Percentiles rank a stretch among this genome's conserved stretches.
Evolutionary conservation across 768 basidiomycete genomes (phyloP).

Genomic region (Suillus plorans): DNA sequence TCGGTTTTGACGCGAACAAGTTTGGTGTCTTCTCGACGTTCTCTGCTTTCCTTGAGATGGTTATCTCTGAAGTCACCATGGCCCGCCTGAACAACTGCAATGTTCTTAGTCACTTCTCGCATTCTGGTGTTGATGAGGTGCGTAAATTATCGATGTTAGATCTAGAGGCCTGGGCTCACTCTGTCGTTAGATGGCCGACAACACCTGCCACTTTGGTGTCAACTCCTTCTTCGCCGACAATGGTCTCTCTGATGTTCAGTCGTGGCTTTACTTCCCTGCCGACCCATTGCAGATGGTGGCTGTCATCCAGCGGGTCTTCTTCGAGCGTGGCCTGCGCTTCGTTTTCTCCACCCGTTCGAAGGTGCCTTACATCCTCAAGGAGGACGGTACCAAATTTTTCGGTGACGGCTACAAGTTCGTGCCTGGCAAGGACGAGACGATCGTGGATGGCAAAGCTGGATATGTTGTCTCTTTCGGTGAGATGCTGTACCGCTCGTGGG

Average conservation of each 20-base stretch:
- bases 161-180: background rate
- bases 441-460: slow-evolving; percentile 73
- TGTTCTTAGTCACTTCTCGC: slow-evolving; percentile 86
- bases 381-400: slow-evolving; percentile 68
- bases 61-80: slow-evolving; percentile 88
- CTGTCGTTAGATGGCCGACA: slow-evolving; percentile 51
- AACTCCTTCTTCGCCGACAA: slow-evolving; percentile 91
- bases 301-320: slow-evolving; percentile 76
- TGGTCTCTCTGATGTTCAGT: slow-evolving; percentile 76
- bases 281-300: slow-evolving; percentile 81
- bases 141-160: slow-evolving; percentile 1
- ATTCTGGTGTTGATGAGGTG: slow-evolving; percentile 76
- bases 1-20: slow-evolving; percentile 80
- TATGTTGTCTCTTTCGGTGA: slow-evolving; percentile 87
- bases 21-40: slow-evolving; percentile 90
- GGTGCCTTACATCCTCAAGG: slow-evolving; percentile 82
- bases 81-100: slow-evolving; percentile 90
- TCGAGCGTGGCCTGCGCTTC: slow-evolving; percentile 79
- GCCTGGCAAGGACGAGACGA: slow-evolving; percentile 83
- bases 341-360: slow-evolving; percentile 89
- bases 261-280: slow-evolving; percentile 86
- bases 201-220: slow-evolving; percentile 67
- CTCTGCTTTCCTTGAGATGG: slow-evolving; percentile 91
- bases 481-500: slow-evolving; percentile 81
- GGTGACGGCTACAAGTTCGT: slow-evolving; percentile 73